Base-by-base conservation (phyloP, 2,329 filamentous ascomycete species). In the Apiospora arundinis region DNA sequence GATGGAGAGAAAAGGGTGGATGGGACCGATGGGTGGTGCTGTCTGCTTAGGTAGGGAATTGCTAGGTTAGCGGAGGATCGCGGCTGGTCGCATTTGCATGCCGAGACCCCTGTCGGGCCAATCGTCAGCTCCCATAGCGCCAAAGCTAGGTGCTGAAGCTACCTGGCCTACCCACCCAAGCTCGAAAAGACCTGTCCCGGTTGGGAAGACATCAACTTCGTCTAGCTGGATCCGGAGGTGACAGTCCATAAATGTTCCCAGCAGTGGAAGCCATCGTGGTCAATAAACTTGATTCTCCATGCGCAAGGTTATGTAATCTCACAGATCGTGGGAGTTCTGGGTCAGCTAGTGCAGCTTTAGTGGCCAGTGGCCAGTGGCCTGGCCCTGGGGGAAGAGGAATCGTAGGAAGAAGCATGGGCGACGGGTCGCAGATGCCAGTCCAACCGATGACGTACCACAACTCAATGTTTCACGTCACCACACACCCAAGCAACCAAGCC, bases 381-480 rank as follows among this genome's bases (percentile, higher is more conserved):
- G 28, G 18, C 21, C n/a, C n/a, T 40, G 11, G 18, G 56, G n/a
- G 23, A 7, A 5, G 56, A 18, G 32, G 32, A 40, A 40, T 21
- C 28, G 52, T 32, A 11, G 52, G 2, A 25, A n/a, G 48, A 46
- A 9, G 16, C n/a, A 40, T 32, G 32, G 28, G 18, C 28, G 28
- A 60, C 52, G 25, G 52, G 52, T 60, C 52, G 52, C 52, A 60
- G 25, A 63, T 37, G 52, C 32, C 56, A 40, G 40, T 63, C 32
- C 56, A 40, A 48, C 28, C 68, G 69, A 72, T 72, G 71, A 72
- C 71, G 71, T 72, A 72, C 32, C 46, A 42, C 65, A 65, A 63
- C 65, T 42, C 46, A 48, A 49, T 70, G 68, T 72, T 70, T 70
- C 71, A 72, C 71, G 71, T 72, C 71, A 72, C 68, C 68, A 72